These are phyloP conservation scores for Pseudocercospora crystallina DNA, from an alignment of 2,329 filamentous ascomycete genomes.

Conservation along the genomic window DNA sequence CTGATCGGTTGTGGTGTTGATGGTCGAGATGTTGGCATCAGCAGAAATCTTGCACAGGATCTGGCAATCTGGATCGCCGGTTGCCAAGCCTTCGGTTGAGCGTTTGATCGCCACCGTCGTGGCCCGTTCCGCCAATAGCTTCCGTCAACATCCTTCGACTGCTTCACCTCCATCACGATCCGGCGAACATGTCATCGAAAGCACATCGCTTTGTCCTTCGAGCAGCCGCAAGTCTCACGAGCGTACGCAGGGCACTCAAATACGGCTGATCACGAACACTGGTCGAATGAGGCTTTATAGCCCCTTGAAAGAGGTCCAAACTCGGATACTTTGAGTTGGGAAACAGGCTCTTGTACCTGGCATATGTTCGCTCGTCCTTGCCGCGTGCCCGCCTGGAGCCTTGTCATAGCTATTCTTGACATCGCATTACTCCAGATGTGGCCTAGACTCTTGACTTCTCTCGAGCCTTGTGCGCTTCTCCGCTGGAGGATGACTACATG, in stretches of 20 bases:
- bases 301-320: background rate
- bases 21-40: too few species aligned
- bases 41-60: too few species aligned
- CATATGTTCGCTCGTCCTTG: background rate
- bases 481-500: background rate
- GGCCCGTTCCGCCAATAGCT: too few species aligned
- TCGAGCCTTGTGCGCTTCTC: background rate
- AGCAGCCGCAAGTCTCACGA: background rate
- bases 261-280: too few species aligned
- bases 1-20: background rate
- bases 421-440: too few species aligned
- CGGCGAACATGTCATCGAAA: too few species aligned
- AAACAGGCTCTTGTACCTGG: constrained; percentile 1
- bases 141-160: too few species aligned
- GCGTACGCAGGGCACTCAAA: background rate
- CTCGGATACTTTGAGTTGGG: background rate
- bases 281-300: background rate
- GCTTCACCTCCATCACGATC: too few species aligned
- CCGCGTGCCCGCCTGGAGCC: background rate
- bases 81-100: too few species aligned
- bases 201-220: background rate
- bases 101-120: too few species aligned
- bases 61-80: too few species aligned
- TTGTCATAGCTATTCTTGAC: constrained; percentile 1
- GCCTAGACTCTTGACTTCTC: background rate